Base-by-base conservation (phyloP, 495 filamentous ascomycete species). In the Amniculicola lignicola region DNA sequence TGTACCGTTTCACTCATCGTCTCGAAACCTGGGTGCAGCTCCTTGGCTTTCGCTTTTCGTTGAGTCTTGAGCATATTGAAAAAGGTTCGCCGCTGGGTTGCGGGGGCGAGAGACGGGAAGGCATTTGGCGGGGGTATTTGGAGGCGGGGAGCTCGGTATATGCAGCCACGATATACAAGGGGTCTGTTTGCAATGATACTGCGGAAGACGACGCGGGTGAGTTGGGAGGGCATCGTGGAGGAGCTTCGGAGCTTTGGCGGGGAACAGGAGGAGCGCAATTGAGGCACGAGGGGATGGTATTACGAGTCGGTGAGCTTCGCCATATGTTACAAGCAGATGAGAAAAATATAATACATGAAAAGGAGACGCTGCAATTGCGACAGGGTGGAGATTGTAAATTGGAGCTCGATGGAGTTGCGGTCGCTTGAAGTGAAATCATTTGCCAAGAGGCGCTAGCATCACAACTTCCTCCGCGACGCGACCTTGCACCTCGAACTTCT, bases 131-230 rank as follows among this genome's bases (percentile, higher is more conserved):
- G 19, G 53, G 51, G 46, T 52, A 48, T 52, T 47, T 49, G 44
- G 6, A 55, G 50, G 12, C 54, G 31, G 6, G 42, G 55, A 48
- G 61, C 37, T 59, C 40, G 58, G 50, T 57, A 65, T 9, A 76
- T 65, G 52, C 73, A 79, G 36, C 66, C 70, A 63, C 62, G 61
- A 36, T 62, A 57, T 11, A 70, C 39, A 21, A 84, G 69, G 50
- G 82, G 79, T 65, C 84, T 77, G 70, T 82, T 82, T 63, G 82
- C 76, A 54, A 88, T 75, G 49, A 92, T 76, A 60, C 81, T 79
- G 51, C 80, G 79, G 67, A 90, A 87, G 59, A 89, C 83, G 68
- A 79, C 72, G 70, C 85, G 80, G 43, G 88, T 84, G 61, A 95
- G 79, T 66, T 89, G 86, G 70, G 89, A 90, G 66, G 85, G 87